phyloP scores from a whole-genome alignment of 2,329 filamentous ascomycete genomes.

The Thelonectria discophora region DNA sequence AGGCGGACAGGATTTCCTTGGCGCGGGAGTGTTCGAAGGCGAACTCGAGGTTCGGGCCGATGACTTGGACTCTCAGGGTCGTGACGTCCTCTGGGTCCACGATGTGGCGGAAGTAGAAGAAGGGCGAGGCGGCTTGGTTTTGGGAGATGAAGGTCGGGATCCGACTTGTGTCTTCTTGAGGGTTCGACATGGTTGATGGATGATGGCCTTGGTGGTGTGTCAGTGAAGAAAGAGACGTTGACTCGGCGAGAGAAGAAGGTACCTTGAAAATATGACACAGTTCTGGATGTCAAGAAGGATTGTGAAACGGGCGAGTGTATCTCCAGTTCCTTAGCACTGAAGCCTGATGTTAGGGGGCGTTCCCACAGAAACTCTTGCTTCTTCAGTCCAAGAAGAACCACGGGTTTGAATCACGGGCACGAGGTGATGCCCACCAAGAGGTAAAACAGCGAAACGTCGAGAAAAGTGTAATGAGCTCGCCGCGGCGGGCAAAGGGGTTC shows the following conservation, averaged over 20 bases:
- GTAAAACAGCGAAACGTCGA: neutral
- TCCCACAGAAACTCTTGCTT: neutral
- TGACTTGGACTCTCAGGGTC: conserved; percentile 42
- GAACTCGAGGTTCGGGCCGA: conserved; percentile 45
- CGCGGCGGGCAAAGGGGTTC: no score
- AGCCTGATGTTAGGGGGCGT: neutral
- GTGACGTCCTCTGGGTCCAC: conserved; percentile 38
- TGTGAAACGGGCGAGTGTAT: neutral
- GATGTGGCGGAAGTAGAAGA: conserved; percentile 47
- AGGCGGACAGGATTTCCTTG: neutral
- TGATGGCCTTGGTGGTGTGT: neutral
- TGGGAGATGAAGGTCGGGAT: conserved; percentile 36
- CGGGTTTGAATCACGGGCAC: conserved; percentile 4
- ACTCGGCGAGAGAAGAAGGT: neutral
- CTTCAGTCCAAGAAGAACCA: neutral
- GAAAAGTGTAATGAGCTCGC: neutral
- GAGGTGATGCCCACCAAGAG: neutral
- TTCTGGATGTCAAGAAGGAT: neutral
- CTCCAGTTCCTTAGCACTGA: neutral
- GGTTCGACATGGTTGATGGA: conserved; percentile 23
- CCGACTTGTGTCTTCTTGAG: conserved; percentile 11
- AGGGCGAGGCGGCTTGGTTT: conserved; percentile 27
- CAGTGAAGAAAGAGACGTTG: neutral
- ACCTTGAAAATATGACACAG: neutral
- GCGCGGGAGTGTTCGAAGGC: conserved; percentile 44